Base-by-base conservation (phyloP, 2,329 filamentous ascomycete genomes). In the Amesomyces nigricolor region DNA sequence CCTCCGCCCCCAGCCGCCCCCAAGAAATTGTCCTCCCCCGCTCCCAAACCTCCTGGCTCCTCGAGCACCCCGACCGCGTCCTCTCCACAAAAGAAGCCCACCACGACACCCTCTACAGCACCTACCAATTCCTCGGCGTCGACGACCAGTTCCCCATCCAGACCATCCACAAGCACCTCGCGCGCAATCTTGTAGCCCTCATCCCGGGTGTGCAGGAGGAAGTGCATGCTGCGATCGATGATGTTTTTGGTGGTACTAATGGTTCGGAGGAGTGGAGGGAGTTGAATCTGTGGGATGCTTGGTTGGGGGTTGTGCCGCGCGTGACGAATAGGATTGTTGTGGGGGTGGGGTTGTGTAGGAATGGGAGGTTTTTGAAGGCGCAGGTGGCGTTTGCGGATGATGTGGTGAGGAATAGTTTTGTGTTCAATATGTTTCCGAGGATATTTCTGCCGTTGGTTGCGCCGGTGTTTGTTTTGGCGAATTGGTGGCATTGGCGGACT, bases 371-470 rank as follows among this genome's bases (percentile, higher is more conserved):
- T 54, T 66, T 82, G 42, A 63, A 71, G n/a, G 68, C 71, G 51
- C 77, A 78, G 62, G 67, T 77, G 7, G 66, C 66, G 26, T 83
- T 82, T 57, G 76, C 78, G 32, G 72, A 77, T 56, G 73, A 73
- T 48, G 73, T 81, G 2, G 62, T 80, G 2, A 63, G 75, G 44
- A 74, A 75, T 55, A 70, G 70, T 55, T 68, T 77, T 45, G 58
- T 78, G 14, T 68, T 79, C n/a, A 70, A 69, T 58, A 65, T 79
- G 54, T 67, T 78, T 2, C 78, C 80, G 0, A 67, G 68, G 7
- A 66, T 76, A 1, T 63, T 82, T 2, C 76, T 79, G 22, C 77
- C 78, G 0, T 57, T 83, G 1, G 53, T 81, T 4, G 76, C 77
- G 9, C 72, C 67, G 3, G 61, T 81, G 0, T 59, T 77, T 19